These are phyloP conservation scores for Peronospora belbahrii DNA, from an alignment of 352 stramenopile species.

Conservation along the genomic window DNA sequence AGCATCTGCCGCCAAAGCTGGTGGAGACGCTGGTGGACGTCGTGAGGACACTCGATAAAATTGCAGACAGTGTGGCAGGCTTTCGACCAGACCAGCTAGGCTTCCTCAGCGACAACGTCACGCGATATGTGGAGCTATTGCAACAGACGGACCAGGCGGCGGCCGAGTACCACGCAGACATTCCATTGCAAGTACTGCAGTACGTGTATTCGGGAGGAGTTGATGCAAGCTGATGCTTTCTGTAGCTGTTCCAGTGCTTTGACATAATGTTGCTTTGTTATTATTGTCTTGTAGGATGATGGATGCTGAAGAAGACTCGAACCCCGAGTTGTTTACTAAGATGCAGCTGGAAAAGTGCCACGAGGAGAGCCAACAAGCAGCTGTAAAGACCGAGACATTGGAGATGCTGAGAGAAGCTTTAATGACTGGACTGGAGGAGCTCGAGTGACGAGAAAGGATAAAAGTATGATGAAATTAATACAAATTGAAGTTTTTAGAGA, in stretches of 20 bases:
- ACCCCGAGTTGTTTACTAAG: slow-evolving; percentile 66
- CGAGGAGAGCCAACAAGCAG: slow-evolving; percentile 41
- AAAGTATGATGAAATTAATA: neutral
- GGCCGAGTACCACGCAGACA: slow-evolving; percentile 43
- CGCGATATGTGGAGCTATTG: slow-evolving; percentile 56
- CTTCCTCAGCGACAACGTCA: slow-evolving; percentile 49
- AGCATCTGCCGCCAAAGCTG: slow-evolving; percentile 45
- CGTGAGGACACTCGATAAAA: slow-evolving; percentile 60
- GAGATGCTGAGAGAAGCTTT: slow-evolving; percentile 45
- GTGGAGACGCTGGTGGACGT: slow-evolving; percentile 50
- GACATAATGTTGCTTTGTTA: neutral
- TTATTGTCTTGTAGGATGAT: slow-evolving; percentile 28
- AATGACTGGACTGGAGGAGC: slow-evolving; percentile 31
- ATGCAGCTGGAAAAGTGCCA: slow-evolving; percentile 51
- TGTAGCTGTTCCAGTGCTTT: neutral
- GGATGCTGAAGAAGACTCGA: slow-evolving; percentile 42
- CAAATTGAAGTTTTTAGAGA: neutral
- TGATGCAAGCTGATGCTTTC: neutral
- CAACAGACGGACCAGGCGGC: slow-evolving; percentile 36
- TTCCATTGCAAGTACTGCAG: slow-evolving; percentile 48
- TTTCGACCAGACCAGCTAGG: slow-evolving; percentile 54
- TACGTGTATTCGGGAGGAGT: neutral
- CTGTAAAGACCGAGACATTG: slow-evolving; percentile 44
- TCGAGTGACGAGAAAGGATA: slow-evolving; percentile 5
- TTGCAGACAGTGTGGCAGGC: slow-evolving; percentile 48